These are phyloP conservation scores for Pluteus cervinus DNA, from an alignment of 768 basidiomycete species.

Conservation along the genomic window DNA sequence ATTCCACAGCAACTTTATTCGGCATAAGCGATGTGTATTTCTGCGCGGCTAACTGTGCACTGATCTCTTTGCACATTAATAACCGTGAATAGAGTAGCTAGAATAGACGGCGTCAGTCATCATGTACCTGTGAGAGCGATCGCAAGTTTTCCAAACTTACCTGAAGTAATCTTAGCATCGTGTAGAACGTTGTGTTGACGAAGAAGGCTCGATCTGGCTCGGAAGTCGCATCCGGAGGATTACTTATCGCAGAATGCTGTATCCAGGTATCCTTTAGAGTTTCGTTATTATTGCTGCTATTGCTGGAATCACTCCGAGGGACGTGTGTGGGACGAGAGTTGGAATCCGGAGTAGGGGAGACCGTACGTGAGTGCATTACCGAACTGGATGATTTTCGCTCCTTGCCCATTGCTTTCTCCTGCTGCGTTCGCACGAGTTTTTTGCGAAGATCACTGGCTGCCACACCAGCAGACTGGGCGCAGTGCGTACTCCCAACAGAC, in stretches of 20 bases:
- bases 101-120: not conserved
- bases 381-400: conserved; percentile 22
- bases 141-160: conserved; percentile 29
- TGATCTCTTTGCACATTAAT: conserved; percentile 77
- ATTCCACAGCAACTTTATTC: conserved; percentile 76
- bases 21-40: conserved; percentile 61
- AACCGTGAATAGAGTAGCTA: conserved; percentile 89
- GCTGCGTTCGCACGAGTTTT: conserved; percentile 71
- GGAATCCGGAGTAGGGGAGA: conserved; percentile 31
- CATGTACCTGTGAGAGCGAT: too few species aligned
- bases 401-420: conserved; percentile 42
- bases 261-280: conserved; percentile 54
- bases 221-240: conserved; percentile 16
- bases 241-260: conserved; percentile 34
- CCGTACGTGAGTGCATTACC: conserved; percentile 35
- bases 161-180: conserved; percentile 83
- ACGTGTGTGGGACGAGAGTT: conserved; percentile 23
- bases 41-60: conserved; percentile 60
- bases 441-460: conserved; percentile 68
- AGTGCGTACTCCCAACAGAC: conserved; percentile 35
- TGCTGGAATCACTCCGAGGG: conserved; percentile 10
- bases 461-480: conserved; percentile 37
- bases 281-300: conserved; percentile 23
- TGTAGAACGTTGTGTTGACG: conserved; percentile 90
- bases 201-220: conserved; percentile 63